A percentile compares a stretch with the other conserved stretches of the same genome.
Evolutionary conservation across 73 alveolate species (phyloP).

Genomic region (Stentor roeselii): DNA sequence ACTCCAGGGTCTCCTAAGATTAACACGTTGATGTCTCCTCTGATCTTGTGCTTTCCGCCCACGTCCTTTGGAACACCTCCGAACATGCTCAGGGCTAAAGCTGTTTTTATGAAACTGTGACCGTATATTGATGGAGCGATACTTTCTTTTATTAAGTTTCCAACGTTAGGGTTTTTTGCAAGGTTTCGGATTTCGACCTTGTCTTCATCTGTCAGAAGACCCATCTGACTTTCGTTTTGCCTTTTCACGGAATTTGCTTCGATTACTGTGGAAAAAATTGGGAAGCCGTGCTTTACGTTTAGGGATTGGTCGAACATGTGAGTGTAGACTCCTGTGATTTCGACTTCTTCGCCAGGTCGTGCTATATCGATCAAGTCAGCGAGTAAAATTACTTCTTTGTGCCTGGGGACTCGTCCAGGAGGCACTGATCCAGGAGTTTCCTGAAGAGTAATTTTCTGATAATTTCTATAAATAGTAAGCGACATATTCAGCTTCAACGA

Average conservation of each 20-base stretch:
- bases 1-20: conserved; percentile 97
- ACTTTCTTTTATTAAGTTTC: conserved; percentile 77
- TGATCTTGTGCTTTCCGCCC: conserved; percentile 98
- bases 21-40: conserved; percentile 99
- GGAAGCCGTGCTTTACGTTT: conserved; percentile 97
- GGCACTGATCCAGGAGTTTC: conserved; percentile 99
- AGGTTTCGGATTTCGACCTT: conserved; percentile 82
- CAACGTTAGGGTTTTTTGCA: conserved; percentile 86
- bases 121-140: conserved; percentile 99
- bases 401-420: conserved; percentile 99
- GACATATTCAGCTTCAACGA: conserved; percentile 89
- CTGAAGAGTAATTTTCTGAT: conserved; percentile 93
- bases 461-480: conserved; percentile 91
- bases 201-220: conserved; percentile 89
- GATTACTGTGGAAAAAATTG: conserved; percentile 88
- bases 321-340: conserved; percentile 90
- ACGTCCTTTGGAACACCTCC: conserved; percentile 99
- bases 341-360: conserved; percentile 99
- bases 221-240: conserved; percentile 81
- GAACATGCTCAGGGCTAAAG: conserved; percentile 84
- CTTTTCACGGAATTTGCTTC: conserved; percentile 95
- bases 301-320: conserved; percentile 90
- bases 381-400: conserved; percentile 92
- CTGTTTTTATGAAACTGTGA: conserved; percentile 94
- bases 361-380: conserved; percentile 98